Base-by-base conservation (phyloP, 495 filamentous ascomycete species). In the Darksidea phi region DNA sequence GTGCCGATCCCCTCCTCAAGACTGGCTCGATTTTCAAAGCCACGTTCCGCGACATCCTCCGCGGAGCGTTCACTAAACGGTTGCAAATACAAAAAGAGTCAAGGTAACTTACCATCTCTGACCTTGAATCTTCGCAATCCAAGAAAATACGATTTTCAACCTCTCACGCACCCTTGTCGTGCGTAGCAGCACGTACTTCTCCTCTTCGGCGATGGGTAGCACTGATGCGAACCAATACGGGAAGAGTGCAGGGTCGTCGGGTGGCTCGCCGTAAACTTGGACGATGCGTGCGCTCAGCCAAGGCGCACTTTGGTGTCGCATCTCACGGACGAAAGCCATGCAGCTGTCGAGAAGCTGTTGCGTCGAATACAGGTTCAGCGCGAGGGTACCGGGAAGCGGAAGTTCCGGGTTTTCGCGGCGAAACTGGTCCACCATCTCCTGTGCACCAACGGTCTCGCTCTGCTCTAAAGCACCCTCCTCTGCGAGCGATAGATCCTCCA, bases 171-270 rank as follows among this genome's bases (percentile, higher is more conserved):
- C 91, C 62, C 86, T 93, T 2, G 74, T 84, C 3, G 86, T 86
- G 10, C 75, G 71, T 25, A 96, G 73, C 20, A 96, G 73, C 8
- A 77, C 78, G 65, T 95, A 95, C 67, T 92, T 93, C 60, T 95
- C 87, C 21, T 85, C 78, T 17, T 91, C 88, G 38, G 79, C 79
- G 32, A 92, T 82, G 15, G 90, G 90, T 10, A 95, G 69, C 49
- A 95, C 83, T 64, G 81, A 88, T 15, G 89, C 91, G 61, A 97
- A 88, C 92, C 92, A 97, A 78, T 90, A 97, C 0, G 91, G 88
- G 66, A 96, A 94, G 12, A 82, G 68, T 0, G 84, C 84, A 1
- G 89, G 84, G 71, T 96, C 89, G 6, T 80, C 76, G 0, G 90
- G 91, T 15, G 83, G 85, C 37, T 84, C 80, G 7, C 91, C 91